Evolutionary conservation across 1,284 basidiomycete species (phyloP), one percentile per base, ranked within the genome.

Genomic region (Ceratobasidium theobromae): DNA sequence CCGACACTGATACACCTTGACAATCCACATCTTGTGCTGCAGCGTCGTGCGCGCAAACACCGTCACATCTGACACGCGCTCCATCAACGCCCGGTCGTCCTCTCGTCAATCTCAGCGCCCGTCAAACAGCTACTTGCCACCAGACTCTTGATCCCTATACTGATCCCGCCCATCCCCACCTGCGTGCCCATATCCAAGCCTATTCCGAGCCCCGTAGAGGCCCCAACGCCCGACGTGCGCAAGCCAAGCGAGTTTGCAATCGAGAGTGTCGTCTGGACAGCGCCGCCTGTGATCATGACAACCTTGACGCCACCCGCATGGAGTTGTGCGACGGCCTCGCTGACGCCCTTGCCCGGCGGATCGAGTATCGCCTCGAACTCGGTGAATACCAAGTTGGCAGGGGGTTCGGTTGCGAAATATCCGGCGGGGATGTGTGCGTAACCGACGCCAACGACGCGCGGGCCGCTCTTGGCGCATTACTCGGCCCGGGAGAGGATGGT

Each of bases 241-340:
- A 98, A 79, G n/a, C 95, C 95, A n/a, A 99, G 82, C 71, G 93
- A 84, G 69, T 84, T 81, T 27, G 94, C 95, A 69, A 98, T 97
- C 18, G 93, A 87, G 9, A 93, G 73, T 1, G 96, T 96, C 0
- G 96, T 99, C 66, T 88, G 82, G 76, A 95, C 92, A 23, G 94
- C 88, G 73, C 98, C 96, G 14, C 96, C 96, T 0, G 96, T 98
- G 75, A 98, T 98, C 95, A 99, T 98, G 45, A 98, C 89, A 12
- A 98, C 88, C 73, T 96, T 93, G 38, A 99, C 90, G 5, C 95
- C 93, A 16, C 91, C 94, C 16, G 81, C 78, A 72, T 94, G 91
- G 27, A 98, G 79, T 25, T 89, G 78, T 30, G 81, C 81, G 69
- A 98, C 89, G 8, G 95, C 88, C 71, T 94, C 90, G 1, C 88